Base-by-base conservation (phyloP, 202 grass and related monocot genomes). In the Hordeum pubiflorum region DNA sequence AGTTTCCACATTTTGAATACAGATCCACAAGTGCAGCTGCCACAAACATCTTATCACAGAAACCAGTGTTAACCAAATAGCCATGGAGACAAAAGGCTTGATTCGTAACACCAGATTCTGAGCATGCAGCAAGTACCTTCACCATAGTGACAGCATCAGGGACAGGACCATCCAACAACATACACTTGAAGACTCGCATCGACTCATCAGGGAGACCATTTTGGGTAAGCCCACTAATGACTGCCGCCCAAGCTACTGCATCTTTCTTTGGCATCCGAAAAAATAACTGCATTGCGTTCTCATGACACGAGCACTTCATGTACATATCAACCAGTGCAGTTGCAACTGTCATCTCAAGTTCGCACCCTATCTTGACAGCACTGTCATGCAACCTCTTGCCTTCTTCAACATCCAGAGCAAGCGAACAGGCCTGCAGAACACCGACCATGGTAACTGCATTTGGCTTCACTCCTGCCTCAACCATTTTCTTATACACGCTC, bases 261-360 rank as follows among this genome's bases (percentile, higher is more conserved):
- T 95, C 89, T 82, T 91, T 95, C 69, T 90, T 87, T 20, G 78
- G 75, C 79, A 95, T 95, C 58, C 40, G 64, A 52, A 66, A 7
- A 75, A 95, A 95, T 58, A 95, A 37, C n/a, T 12, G 29, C 41
- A 86, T 87, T 11, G 93, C 93, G 17, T 88, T 58, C 41, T 59
- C 66, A 58, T 50, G 72, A 64, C 82, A 86, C 7, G 72, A 91
- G 64, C 89, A 92, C 72, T 95, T 95, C 93, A 90, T 92, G 77
- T 90, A 95, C 93, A 92, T 88, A 80, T 89, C 87, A 71, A 92
- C 84, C 54, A 95, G 77, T 10, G 89, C 79, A 65, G 87, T 95
- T 6, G 82, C 86, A 84, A 95, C 77, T 39, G 84, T 31, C 46
- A 88, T 13, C 59, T 90, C 85, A 61, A 82, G 66, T 61, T 88